phyloP scores from a whole-genome alignment of 2,329 filamentous ascomycete species.

The Truncatella angustata region DNA sequence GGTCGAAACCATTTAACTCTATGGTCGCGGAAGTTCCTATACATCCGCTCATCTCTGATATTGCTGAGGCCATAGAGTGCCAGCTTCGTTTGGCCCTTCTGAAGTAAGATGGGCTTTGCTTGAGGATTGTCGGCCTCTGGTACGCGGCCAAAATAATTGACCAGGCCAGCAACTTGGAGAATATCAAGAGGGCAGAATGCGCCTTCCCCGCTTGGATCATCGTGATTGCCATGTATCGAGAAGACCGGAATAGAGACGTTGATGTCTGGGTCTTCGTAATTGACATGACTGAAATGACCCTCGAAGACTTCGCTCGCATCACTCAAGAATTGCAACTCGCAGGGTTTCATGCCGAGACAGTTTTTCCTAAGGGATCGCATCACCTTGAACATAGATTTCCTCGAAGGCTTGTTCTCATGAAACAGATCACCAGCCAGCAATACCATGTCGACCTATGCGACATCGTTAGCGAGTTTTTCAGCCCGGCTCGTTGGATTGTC shows the following conservation, averaged over 20 bases:
- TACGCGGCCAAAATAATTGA: conserved; percentile 95
- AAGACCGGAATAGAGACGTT: conserved; percentile 97
- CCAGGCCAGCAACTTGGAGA: conserved; percentile 82
- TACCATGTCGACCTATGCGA: conserved; percentile 83
- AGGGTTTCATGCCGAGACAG: conserved; percentile 92
- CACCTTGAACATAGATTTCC: conserved; percentile 95
- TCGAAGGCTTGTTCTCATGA: conserved; percentile 95
- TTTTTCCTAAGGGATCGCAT: conserved; percentile 93
- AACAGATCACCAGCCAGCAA: conserved; percentile 93
- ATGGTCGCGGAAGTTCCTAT: conserved; percentile 87
- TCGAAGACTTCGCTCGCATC: conserved; percentile 91
- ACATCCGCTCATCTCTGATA: conserved; percentile 90
- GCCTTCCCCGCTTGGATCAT: conserved; percentile 95
- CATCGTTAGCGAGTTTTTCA: conserved; percentile 9
- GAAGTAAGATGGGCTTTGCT: conserved; percentile 85
- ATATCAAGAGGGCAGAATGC: conserved; percentile 89
- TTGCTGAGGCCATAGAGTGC: conserved; percentile 95
- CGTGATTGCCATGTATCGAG: conserved; percentile 97
- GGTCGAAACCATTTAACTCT: conserved; percentile 94
- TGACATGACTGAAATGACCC: conserved; percentile 87
- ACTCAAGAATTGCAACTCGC: conserved; percentile 90
- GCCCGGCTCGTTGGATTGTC: conserved; percentile 12
- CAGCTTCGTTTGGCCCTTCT: conserved; percentile 90
- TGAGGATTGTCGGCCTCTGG: conserved; percentile 92
- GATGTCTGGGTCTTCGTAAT: conserved; percentile 96